Evolutionary conservation across 345 rosid species (phyloP), one percentile per base, ranked within the genome.

Genomic region (Euphorbia pulcherrima): DNA sequence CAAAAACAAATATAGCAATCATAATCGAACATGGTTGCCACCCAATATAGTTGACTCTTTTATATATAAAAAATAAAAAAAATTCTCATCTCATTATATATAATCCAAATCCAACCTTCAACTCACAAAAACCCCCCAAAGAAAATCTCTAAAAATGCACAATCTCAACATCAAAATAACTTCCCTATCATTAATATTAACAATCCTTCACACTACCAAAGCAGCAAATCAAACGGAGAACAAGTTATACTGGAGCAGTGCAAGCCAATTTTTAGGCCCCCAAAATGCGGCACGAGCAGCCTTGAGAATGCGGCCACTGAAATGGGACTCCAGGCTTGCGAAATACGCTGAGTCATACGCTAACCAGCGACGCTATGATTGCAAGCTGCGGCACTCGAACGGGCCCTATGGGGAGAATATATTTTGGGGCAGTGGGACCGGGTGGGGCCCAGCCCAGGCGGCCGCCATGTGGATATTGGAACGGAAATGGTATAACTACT

Each of bases 341-440:
- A 72, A 16, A 5, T 92, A 90, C 24, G 97, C 98, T 0, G 66
- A 63, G 5, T 50, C 83, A 88, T 92, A 89, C 69, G 90, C 96
- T 1, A 74, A 77, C 68, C 85, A 79, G 55, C 81, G 98, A 74
- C 77, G 84, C 54, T 58, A 12, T 8, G 98, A 92, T 78, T 92
- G 98, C 46, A 81, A 78, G 0, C 27, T 92, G 68, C 72, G 47
- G 72, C 98, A 92, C 65, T 92, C 98, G 0, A 85, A 88, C 2
- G 97, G 98, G 0, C 86, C 90, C 1, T 90, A 81, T 24, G 98
- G 98, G 6, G 98, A 92, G 86, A 92, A 92, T 73, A 81, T 92
- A 29, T 92, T 92, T 48, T 92, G 98, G 98, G 98, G 98, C 14
- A 90, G 98, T 33, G 98, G 98, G 40, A 9, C 46, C 0, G 88